Conservation (phyloP, 495 filamentous ascomycete genomes). For the Viridothelium virens region DNA sequence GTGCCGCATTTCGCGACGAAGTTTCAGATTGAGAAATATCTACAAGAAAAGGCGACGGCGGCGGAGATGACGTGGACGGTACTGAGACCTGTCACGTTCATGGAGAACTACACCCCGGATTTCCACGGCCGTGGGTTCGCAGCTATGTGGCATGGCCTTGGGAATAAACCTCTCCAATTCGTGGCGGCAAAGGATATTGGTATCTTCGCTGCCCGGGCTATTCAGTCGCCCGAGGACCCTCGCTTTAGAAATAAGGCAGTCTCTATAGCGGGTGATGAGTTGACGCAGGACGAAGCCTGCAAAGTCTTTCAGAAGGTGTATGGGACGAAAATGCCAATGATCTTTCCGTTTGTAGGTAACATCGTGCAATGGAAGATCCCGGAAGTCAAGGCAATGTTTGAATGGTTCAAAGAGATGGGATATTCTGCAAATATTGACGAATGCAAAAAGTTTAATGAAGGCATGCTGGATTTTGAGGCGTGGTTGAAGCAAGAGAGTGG, state of each 20-base stretch:
- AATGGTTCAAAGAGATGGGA: constrained; percentile 20
- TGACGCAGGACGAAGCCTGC: constrained; percentile 17
- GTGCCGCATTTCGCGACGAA: constrained; percentile 25
- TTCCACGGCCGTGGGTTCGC: constrained; percentile 25
- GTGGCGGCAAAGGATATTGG: constrained; percentile 38
- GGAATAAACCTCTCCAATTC: constrained; percentile 18
- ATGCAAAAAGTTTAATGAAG: constrained; percentile 1
- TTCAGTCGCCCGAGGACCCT: constrained; percentile 20
- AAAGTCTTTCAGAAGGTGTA: constrained; percentile 22
- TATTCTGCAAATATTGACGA: constrained; percentile 19
- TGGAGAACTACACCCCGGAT: constrained; percentile 37
- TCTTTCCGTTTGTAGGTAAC: constrained; percentile 17
- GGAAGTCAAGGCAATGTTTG: constrained; percentile 24
- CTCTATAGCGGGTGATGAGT: constrained; percentile 23
- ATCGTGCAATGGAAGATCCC: constrained; percentile 17
- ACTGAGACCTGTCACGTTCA: constrained; percentile 38
- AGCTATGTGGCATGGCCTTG: constrained; percentile 23
- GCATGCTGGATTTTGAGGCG: neutral
- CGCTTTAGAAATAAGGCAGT: constrained; percentile 22
- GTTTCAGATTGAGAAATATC: constrained; percentile 22
- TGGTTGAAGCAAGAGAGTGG: constrained; percentile 7
- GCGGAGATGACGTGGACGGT: constrained; percentile 26
- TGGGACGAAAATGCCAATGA: constrained; percentile 20
- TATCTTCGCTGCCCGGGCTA: constrained; percentile 32
- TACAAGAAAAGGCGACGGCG: constrained; percentile 9